phyloP scores from a whole-genome alignment of 2,329 filamentous ascomycete species.

The Trichoderma pleuroti region DNA sequence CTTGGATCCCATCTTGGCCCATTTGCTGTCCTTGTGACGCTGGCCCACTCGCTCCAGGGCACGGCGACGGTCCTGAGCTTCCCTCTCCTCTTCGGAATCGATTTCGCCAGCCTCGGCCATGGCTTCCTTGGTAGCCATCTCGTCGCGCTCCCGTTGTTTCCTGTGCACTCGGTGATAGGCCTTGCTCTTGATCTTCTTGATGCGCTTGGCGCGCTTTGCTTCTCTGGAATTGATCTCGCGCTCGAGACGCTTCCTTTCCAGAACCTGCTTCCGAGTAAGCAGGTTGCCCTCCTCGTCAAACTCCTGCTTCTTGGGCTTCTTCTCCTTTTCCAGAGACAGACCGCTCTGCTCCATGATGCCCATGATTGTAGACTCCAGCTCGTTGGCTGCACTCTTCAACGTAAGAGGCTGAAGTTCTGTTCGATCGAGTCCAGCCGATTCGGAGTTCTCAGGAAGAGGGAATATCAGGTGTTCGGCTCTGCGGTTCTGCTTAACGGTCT shows the following conservation, averaged over 20 bases:
- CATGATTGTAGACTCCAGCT: constrained; percentile 82
- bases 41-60: constrained; percentile 83
- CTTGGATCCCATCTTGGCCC: constrained; percentile 81
- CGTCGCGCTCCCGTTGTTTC: constrained; percentile 59
- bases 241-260: constrained; percentile 71
- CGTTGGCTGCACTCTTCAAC: constrained; percentile 63
- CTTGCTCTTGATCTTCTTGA: constrained; percentile 99
- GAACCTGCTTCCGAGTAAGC: constrained; percentile 66
- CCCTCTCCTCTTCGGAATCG: constrained; percentile 63
- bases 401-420: constrained; percentile 64
- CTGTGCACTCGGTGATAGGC: constrained; percentile 88
- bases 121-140: constrained; percentile 50
- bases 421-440: constrained; percentile 55
- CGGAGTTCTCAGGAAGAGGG: constrained; percentile 71
- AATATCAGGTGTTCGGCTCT: constrained; percentile 88
- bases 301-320: constrained; percentile 54
- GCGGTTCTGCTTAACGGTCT: constrained; percentile 92
- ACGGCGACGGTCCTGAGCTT: constrained; percentile 66
- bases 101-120: constrained; percentile 56
- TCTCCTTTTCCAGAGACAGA: constrained; percentile 50
- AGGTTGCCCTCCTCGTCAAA: constrained; percentile 69
- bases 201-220: constrained; percentile 80
- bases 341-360: constrained; percentile 89
- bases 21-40: constrained; percentile 83
- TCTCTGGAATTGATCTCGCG: constrained; percentile 86